Evolutionary conservation across 805 yeast genomes (phyloP), one percentile per base, ranked within the genome.

Genomic region (Hanseniaspora meyeri): DNA sequence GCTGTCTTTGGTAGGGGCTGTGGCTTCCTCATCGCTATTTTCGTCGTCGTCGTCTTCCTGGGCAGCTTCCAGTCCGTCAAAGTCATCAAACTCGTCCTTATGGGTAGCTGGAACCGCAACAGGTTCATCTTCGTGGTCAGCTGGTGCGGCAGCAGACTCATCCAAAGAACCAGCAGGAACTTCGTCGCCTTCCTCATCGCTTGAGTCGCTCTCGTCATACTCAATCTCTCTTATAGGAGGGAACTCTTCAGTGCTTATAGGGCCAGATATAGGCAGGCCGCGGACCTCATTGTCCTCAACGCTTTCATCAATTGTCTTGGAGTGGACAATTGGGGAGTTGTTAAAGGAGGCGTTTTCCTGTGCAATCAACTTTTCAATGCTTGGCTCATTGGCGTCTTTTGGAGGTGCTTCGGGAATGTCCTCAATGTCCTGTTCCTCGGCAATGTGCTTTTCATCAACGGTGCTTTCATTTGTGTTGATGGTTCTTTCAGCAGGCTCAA

Each of bases 191-290:
- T 61, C 67, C 4, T 66, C 70, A 45, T 68, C 71, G 11, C 77
- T 72, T 4, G 80, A 74, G 20, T 74, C 77, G 58, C 78, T 75
- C 59, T 79, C 84, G 47, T 74, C 78, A 43, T 74, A 70, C 27
- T 79, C 77, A 36, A 80, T 65, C 60, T 82, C 83, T 60, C 73
- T 68, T 46, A 82, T 78, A 32, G 87, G 83, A 11, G 86, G 85
- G 61, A 82, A 81, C 60, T 81, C 86, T 14, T 52, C 56, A 27
- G 45, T 46, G 27, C 52, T 34, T 8, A 55, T 47, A 9, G 61
- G 49, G 11, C 57, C 62, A 19, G 60, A 45, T 1, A 51, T 43
- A n/a, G 55, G 52, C n/a, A 53, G 34, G 11, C 53, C 60, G 7
- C 37, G 39, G 17, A 52, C 43, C 7, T 36, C 49, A 16, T 29